Evolutionary conservation across 2,329 filamentous ascomycete species (phyloP).

Genomic region (Didymellaceae sp.): DNA sequence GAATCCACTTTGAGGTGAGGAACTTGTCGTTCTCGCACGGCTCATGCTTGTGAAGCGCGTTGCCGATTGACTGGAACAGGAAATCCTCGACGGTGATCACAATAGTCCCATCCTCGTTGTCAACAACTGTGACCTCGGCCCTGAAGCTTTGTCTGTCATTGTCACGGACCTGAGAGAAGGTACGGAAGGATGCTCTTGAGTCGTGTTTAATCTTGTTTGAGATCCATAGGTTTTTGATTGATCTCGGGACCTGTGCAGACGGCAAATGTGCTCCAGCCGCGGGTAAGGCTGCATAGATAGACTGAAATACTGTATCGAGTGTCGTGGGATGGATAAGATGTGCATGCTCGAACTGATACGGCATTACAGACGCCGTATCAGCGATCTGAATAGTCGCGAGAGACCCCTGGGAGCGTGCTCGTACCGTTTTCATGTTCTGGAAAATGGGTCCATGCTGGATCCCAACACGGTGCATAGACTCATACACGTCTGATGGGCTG

Average conservation of each 20-base stretch:
- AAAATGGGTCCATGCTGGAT: slow-evolving; percentile 10
- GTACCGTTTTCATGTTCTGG: background rate
- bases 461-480: slow-evolving; percentile 3
- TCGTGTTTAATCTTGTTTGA: slow-evolving; percentile 1
- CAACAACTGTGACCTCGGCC: slow-evolving; percentile 5
- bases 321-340: slow-evolving; percentile 21
- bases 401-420: background rate
- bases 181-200: background rate
- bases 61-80: slow-evolving; percentile 10
- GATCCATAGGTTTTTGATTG: slow-evolving; percentile 16
- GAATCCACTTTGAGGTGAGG: slow-evolving; percentile 5
- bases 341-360: background rate
- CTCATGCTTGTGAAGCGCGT: background rate
- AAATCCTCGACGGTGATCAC: slow-evolving; percentile 13
- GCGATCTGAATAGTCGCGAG: background rate
- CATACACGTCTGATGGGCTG: slow-evolving; percentile 4
- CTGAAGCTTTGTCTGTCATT: slow-evolving; percentile 26
- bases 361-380: slow-evolving; percentile 2
- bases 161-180: background rate
- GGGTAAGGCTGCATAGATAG: slow-evolving; percentile 9
- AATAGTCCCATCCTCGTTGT: background rate
- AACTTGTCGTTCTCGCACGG: slow-evolving; percentile 14
- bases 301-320: slow-evolving; percentile 17
- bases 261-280: slow-evolving; percentile 2
- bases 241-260: slow-evolving; percentile 18